phyloP scores from a whole-genome alignment of 805 yeast species.

The Isabelozyma gotoi region DNA sequence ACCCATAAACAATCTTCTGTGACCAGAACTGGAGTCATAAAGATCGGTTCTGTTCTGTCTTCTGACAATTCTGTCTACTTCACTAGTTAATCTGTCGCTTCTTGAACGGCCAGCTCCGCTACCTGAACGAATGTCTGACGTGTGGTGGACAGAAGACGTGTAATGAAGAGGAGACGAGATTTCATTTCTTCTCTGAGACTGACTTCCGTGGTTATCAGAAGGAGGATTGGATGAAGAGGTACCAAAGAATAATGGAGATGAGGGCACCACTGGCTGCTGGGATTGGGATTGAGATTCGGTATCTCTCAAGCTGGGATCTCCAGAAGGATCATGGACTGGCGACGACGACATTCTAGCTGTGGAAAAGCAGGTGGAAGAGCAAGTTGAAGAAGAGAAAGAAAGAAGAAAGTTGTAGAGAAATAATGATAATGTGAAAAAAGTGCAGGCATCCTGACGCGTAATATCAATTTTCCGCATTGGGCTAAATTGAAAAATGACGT shows the following conservation, averaged over 20 bases:
- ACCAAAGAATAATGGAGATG: conserved; percentile 57
- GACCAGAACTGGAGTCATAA: conserved; percentile 70
- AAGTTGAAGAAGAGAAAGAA: conserved; percentile 3
- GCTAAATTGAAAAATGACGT: conserved; percentile 13
- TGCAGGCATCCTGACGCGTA: conserved; percentile 25
- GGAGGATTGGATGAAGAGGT: conserved; percentile 45
- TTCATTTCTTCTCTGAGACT: conserved; percentile 22
- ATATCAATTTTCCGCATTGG: conserved; percentile 25
- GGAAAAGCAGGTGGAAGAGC: conserved; percentile 1
- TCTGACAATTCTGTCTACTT: conserved; percentile 43
- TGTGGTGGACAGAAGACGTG: conserved; percentile 41
- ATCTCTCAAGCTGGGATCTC: conserved; percentile 23
- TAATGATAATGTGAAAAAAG: conserved; percentile 2
- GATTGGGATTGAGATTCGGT: conserved; percentile 37
- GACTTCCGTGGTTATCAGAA: conserved; percentile 23
- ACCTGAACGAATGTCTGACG: conserved; percentile 40
- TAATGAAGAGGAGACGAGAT: conserved; percentile 53
- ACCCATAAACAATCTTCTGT: conserved; percentile 57
- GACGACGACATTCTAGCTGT: conserved; percentile 29
- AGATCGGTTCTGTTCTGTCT: conserved; percentile 75
- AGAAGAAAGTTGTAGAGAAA: not conserved
- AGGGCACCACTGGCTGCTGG: conserved; percentile 46
- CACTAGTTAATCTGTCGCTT: conserved; percentile 45
- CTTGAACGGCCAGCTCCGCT: conserved; percentile 33
- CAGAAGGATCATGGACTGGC: conserved; percentile 36